Evolutionary conservation across 177 flowering plant genomes (phyloP), one percentile per base, ranked within the genome.

Genomic region (Vitis hybrid): DNA sequence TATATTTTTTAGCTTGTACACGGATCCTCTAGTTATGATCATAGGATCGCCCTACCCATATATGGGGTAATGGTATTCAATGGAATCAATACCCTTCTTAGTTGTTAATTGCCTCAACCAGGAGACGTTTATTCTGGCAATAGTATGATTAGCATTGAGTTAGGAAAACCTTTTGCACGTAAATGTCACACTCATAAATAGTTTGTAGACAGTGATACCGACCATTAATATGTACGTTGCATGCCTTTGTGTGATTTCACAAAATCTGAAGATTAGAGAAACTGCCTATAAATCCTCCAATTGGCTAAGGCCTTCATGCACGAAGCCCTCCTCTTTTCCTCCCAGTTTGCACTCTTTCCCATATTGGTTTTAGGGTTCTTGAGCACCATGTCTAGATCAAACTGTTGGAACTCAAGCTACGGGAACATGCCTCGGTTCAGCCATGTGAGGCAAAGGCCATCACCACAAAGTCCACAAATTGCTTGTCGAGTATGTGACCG

Each of bases 401-500:
- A 12, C 3, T 45, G 62, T 53, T 48, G 71, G 71, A 68, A 50
- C 62, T 20, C 49, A 19, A 68, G 56, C 11, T 39, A 39, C 11
- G 14, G 73, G 18, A 31, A 29, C 52, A 29, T 15, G 15, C 39
- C 10, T 45, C 3, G 54, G 6, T 20, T 20, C 6, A 29, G 31
- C 50, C 52, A 2, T 34, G 39, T 19, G 60, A 3, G 48, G 31
- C 31, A 7, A 61, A 61, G 6, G 13, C 56, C 34, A 7, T 22
- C 2, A 13, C 55, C 48, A 22, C 26, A 22, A 22, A 22, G 26
- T 2, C 20, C 51, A 45, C 63, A 29, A 15, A 50, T 74, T 20
- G 63, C 59, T 1, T 74, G 73, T 61, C 48, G 77, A 19, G 13
- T 74, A 19, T 74, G 77, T 50, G 63, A 74, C 13, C 69, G 65